Percentiles rank a stretch among this genome's conserved stretches.
phyloP scores from a whole-genome alignment of 1,284 basidiomycete genomes.

The Caloboletus firmus region DNA sequence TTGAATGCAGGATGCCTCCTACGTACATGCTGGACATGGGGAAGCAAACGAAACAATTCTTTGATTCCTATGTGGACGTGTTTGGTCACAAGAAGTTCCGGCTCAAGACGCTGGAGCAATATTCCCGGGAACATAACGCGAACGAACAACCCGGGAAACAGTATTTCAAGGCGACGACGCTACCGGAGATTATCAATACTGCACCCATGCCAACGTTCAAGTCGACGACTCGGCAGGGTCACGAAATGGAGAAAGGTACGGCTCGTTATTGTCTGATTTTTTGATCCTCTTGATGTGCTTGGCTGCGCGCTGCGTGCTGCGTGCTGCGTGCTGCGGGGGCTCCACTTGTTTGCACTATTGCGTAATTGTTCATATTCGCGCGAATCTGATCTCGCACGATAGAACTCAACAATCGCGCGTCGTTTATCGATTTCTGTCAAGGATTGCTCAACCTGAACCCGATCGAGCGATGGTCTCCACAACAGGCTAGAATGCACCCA shows the following conservation, averaged over 20 bases:
- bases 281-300: slow-evolving; percentile 8
- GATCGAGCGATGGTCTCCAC: slow-evolving; percentile 94
- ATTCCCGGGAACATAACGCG: slow-evolving; percentile 90
- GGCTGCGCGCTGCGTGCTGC: slow-evolving; percentile 1
- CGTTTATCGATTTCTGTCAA: slow-evolving; percentile 98
- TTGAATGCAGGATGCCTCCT: slow-evolving; percentile 71
- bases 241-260: slow-evolving; percentile 91
- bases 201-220: slow-evolving; percentile 86
- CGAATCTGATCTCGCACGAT: slow-evolving; percentile 21
- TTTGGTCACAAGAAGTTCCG: slow-evolving; percentile 88
- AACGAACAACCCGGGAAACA: slow-evolving; percentile 98
- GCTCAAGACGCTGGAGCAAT: slow-evolving; percentile 92
- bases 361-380: slow-evolving; percentile 16
- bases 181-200: slow-evolving; percentile 95
- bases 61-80: slow-evolving; percentile 79
- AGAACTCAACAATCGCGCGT: slow-evolving; percentile 92
- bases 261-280: background rate
- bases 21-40: slow-evolving; percentile 93
- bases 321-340: background rate
- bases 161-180: slow-evolving; percentile 93
- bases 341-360: slow-evolving; percentile 4
- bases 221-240: slow-evolving; percentile 70
- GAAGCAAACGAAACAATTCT: slow-evolving; percentile 95
- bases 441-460: slow-evolving; percentile 94
- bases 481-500: slow-evolving; percentile 93